phyloP scores from a whole-genome alignment of 2,329 filamentous ascomycete species.

The Aspergillus sp. region DNA sequence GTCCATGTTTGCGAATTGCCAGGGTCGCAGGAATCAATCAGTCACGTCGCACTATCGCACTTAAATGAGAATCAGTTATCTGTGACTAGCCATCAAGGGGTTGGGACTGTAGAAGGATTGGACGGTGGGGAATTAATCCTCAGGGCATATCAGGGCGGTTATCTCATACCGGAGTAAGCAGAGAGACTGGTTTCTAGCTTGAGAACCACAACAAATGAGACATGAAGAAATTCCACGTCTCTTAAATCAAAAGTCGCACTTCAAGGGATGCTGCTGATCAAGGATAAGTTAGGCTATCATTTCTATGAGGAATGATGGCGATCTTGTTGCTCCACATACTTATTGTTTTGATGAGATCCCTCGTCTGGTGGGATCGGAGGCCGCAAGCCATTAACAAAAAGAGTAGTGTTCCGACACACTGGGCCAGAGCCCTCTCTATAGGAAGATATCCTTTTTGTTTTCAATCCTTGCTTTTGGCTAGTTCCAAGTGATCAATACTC shows the following conservation, averaged over 20 bases:
- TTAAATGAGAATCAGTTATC: background rate
- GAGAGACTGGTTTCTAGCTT: conserved; percentile 1
- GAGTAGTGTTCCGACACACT: background rate
- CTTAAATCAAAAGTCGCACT: conserved; percentile 1
- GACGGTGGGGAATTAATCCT: too few relatives aligned
- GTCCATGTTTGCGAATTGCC: conserved; percentile 30
- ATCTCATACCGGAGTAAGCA: too few relatives aligned
- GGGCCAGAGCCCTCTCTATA: too few relatives aligned
- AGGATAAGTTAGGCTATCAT: too few relatives aligned
- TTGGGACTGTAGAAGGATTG: too few relatives aligned
- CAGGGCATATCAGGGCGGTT: too few relatives aligned
- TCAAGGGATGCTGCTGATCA: too few relatives aligned
- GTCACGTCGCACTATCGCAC: too few relatives aligned
- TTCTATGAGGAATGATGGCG: too few relatives aligned
- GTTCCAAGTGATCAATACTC: background rate
- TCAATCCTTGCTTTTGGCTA: background rate
- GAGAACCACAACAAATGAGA: conserved; percentile 3
- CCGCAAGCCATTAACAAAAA: background rate
- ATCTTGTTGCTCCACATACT: conserved; percentile 4
- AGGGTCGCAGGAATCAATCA: background rate
- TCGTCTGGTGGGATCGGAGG: conserved; percentile 2
- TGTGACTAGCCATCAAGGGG: background rate
- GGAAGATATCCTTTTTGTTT: background rate
- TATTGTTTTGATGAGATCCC: conserved; percentile 11
- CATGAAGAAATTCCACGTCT: conserved; percentile 1